Base-by-base conservation (phyloP, 768 basidiomycete species). In the Boletus bicolor region DNA sequence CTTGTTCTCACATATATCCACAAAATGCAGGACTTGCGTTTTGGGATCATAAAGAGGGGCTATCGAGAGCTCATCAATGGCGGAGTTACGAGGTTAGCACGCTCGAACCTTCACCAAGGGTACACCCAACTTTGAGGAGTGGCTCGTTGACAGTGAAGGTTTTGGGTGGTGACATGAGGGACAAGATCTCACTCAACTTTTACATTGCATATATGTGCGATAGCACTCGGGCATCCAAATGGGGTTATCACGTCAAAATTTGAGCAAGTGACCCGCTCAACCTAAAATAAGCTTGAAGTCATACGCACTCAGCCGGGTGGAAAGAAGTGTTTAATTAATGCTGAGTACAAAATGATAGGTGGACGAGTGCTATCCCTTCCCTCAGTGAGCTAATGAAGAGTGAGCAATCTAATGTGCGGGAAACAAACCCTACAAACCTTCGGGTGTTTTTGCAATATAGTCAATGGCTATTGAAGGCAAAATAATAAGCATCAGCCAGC, bases 381-480 rank as follows among this genome's bases (percentile, higher is more conserved):
- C 55, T 79, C 75, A 84, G 47, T 78, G 77, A 60, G 83, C 83
- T 85, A 57, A 48, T 45, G 60, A 57, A 55, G 32, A 28, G 49
- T 55, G 54, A 68, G 60, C 47, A 59, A 41, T 50, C 21, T 37
- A 47, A 17, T 49, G 42, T 30, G 38, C 39, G 24, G 44, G 41
- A 73, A 36, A 53, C 12, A n/a, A 41, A 19, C 15, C 1, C 15
- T 24, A 67, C 74, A 64, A 51, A 89, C 91, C 91, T 79, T 91
- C 91, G 55, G 91, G 91, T 42, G 93, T 93, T 79, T 93, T 93
- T 62, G 82, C 84, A 73, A 98, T 89, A 71, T 98, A 98, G 72
- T 97, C 91, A 68, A 98, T 91, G 53, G 95, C 94, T 96, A 34
- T 48, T 8, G 14, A 61, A 58, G 52, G 57, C 54, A 52, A 59